Base-by-base conservation (phyloP, 2,329 filamentous ascomycete genomes). In the Fusarium devonianum region DNA sequence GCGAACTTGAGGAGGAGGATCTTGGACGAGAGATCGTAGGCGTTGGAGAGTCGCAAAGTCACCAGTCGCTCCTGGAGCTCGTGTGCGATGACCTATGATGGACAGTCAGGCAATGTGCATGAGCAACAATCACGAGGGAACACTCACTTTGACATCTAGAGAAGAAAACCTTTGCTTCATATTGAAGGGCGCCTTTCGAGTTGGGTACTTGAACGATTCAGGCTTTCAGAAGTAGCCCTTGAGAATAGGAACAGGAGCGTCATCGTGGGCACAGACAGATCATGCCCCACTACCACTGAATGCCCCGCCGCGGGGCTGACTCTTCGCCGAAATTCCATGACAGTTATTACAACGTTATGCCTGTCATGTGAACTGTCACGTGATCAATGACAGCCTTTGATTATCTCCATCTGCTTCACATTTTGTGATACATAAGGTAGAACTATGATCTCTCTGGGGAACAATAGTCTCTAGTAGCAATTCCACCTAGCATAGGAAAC, bases 1-100 rank as follows among this genome's bases (percentile, higher is more conserved):
- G 92, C 86, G 69, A 99, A 94, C 70, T 97, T 97, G 72, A 99
- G 83, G 18, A 97, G 86, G 68, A 97, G 90, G 67, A 97, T 97
- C 69, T 93, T 92, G 59, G 92, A 92, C 56, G 91, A 96, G 51
- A 99, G 84, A 71, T 99, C 94, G 76, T 99, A 97, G 70, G 97
- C 87, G 69, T 99, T 99, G 56, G 90, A 85, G 39, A 97, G 83
- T 57, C 94, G 89, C 55, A 97, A 80, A 50, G 85, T 84, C 49
- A 88, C 84, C 43, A 99, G 81, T 58, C 81, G 83, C 56, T 83
- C 78, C 51, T 91, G 87, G 56, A 99, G 88, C 81, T 99, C 94
- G 71, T 96, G 90, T 47, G 92, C 89, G 69, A 97, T 95, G 73
- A 96, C 91, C 90, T 96, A 67, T 41, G 14, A 26, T 21, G 16